Conservation (phyloP, 164 flowering plant genomes). For the Kingdonia uniflora region DNA sequence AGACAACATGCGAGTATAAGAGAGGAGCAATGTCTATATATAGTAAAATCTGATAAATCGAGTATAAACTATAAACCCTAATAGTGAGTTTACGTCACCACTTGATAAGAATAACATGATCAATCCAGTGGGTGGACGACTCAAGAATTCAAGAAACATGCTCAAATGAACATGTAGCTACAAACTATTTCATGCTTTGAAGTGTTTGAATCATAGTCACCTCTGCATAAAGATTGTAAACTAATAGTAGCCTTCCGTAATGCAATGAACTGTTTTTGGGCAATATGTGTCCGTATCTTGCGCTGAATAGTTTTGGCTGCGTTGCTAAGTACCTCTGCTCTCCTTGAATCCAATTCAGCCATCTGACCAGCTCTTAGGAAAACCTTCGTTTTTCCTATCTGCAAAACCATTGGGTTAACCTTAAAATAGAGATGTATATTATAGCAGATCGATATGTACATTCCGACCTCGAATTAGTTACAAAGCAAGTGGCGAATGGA, state of each 20-base stretch:
- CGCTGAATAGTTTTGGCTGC: conserved; percentile 62
- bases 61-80: too few species aligned
- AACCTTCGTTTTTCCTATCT: conserved; percentile 82
- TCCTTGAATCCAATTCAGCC: conserved; percentile 85
- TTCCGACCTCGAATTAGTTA: not conserved
- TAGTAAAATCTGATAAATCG: too few species aligned
- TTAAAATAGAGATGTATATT: too few species aligned
- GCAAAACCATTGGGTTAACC: conserved; percentile 14
- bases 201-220: conserved; percentile 23
- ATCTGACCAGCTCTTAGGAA: conserved; percentile 88
- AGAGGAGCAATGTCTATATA: too few species aligned
- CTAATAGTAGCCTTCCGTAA: conserved; percentile 40
- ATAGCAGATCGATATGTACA: too few species aligned
- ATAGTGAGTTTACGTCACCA: too few species aligned
- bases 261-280: conserved; percentile 43
- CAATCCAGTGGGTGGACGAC: too few species aligned
- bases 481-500: not conserved
- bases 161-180: too few species aligned
- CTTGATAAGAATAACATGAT: too few species aligned
- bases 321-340: conserved; percentile 41
- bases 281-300: conserved; percentile 38
- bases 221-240: conserved; percentile 64
- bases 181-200: conserved; percentile 5
- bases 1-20: too few species aligned
- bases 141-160: too few species aligned